Percentiles rank a stretch among this genome's conserved stretches.
Conservation (phyloP, 2,329 filamentous ascomycete genomes). For the Mariannaea elegans region DNA sequence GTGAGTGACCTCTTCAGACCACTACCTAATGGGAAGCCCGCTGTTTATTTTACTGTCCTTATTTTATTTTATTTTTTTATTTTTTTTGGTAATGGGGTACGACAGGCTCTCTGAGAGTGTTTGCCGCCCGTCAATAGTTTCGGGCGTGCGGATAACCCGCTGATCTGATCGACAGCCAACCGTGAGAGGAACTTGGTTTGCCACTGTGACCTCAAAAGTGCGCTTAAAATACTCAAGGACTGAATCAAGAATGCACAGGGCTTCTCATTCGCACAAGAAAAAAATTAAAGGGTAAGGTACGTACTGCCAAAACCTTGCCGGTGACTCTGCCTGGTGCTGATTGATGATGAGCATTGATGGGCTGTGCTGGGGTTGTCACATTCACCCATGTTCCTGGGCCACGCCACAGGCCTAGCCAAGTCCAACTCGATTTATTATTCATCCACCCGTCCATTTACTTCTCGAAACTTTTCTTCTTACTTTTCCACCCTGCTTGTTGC, state of each 20-base stretch:
- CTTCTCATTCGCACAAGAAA: background rate
- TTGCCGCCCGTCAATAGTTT: no score
- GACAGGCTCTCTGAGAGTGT: no score
- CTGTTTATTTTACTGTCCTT: no score
- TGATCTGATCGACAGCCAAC: background rate
- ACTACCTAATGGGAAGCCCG: no score
- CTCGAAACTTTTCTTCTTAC: background rate
- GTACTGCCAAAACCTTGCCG: background rate
- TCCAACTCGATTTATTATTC: constrained; percentile 25
- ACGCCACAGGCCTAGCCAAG: constrained; percentile 11
- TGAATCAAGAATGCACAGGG: background rate
- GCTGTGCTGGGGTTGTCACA: background rate
- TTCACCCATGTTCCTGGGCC: constrained; percentile 8
- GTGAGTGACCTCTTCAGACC: no score
- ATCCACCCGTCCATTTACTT: constrained; percentile 1
- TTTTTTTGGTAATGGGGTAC: no score
- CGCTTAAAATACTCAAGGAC: background rate
- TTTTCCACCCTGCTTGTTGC: background rate
- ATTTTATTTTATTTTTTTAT: no score
- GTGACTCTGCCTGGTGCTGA: constrained; percentile 4
- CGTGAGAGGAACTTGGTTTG: background rate
- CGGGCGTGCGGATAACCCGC: background rate
- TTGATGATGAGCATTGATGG: background rate
- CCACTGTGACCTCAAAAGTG: background rate
- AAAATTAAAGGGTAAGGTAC: background rate